Base-by-base conservation (phyloP, 768 basidiomycete genomes). In the Pleurotus pulmonarius region DNA sequence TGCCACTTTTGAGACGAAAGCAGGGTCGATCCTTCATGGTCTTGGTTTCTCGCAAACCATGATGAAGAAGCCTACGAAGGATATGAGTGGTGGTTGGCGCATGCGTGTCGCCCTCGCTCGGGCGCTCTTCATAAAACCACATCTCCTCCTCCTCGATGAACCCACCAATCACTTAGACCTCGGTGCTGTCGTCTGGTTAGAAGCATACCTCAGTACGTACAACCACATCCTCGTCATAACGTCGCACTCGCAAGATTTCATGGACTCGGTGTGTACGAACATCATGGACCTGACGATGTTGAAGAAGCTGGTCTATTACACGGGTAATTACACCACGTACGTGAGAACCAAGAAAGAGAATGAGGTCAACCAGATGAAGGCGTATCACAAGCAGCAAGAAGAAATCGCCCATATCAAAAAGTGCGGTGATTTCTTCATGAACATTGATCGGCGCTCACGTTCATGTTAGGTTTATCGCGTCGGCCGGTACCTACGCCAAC, bases 311-410 rank as follows among this genome's bases (percentile, higher is more conserved):
- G 78, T 91, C 40, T 97, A 97, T 72, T 98, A 98, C 73, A 85
- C 86, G 60, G 96, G 95, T 76, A 98, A 98, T 73, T 98, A 97
- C 77, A 81, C 93, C 48, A 93, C 91, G n/a, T 98, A 94, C 74
- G 95, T 98, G 62, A 87, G 93, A 69, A 98, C 96, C 57, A 95
- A 90, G 81, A 65, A 76, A 64, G 96, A 99, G 81, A 99, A 99
- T 78, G 96, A 99, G 78, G 88, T 94, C 68, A 99, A 98, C 73
- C 94, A 97, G 77, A 97, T 98, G 94, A 99, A 99, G 81, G 97
- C 96, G 52, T 99, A 98, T 73, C 67, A 86, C 64, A 99, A 99
- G 74, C 96, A 99, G 70, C 96, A 99, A 71, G 96, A 99, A 46
- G 96, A 98, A 74, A 98, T 98, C 63, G 83, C 84, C 20, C 96